Evolutionary conservation across 2,329 filamentous ascomycete species (phyloP).

Genomic region (Chaetomiaceae sp.): DNA sequence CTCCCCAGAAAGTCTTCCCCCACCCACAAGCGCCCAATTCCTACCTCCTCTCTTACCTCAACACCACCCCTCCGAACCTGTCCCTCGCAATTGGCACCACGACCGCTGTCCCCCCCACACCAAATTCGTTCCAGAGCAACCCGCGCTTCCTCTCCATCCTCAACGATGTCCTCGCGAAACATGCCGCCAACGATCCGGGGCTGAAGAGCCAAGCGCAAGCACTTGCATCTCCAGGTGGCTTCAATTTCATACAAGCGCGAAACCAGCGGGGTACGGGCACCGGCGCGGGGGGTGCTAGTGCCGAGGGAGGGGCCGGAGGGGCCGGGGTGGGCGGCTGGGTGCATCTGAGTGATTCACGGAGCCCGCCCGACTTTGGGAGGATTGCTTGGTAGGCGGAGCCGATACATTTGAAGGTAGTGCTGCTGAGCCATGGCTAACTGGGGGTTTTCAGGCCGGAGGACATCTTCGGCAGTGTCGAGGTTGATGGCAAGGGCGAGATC

Average conservation of each 20-base stretch:
- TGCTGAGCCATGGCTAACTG: not conserved
- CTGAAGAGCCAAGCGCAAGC: conserved; percentile 54
- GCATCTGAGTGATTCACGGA: conserved; percentile 60
- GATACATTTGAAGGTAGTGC: accelerated
- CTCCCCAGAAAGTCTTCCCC: conserved; percentile 53
- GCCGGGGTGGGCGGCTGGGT: conserved; percentile 58
- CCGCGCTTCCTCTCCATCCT: conserved; percentile 55
- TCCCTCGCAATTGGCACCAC: conserved; percentile 57
- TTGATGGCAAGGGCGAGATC: conserved; percentile 53
- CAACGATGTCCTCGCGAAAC: conserved; percentile 50
- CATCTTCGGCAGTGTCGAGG: conserved; percentile 64
- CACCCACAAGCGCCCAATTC: conserved; percentile 41
- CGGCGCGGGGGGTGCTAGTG: conserved; percentile 53
- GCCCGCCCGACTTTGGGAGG: conserved; percentile 62
- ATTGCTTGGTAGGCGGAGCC: conserved; percentile 55
- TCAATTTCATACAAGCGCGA: conserved; percentile 44
- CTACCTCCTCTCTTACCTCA: conserved; percentile 57
- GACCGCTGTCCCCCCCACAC: conserved; percentile 55
- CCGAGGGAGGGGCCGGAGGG: conserved; percentile 57
- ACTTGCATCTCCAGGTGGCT: conserved; percentile 55
- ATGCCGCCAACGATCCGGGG: conserved; percentile 54
- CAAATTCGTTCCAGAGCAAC: conserved; percentile 57
- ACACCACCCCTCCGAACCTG: conserved; percentile 51
- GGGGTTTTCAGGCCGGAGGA: conserved; percentile 51
- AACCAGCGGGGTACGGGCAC: conserved; percentile 34